Base-by-base conservation (phyloP, 306 rosid species). In the Crotalaria pallida region DNA sequence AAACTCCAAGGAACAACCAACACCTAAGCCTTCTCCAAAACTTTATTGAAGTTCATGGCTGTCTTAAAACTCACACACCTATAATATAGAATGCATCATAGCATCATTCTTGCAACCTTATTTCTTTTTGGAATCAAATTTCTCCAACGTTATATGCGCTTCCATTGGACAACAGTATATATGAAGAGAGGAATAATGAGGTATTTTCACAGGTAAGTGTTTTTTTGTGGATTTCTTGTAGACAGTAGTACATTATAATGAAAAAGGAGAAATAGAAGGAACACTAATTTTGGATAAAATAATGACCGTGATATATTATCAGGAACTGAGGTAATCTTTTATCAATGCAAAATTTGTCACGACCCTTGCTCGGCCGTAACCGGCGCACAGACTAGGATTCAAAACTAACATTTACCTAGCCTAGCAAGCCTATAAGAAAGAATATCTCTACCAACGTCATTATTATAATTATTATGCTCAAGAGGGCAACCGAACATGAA, bases 301-400 rank as follows among this genome's bases (percentile, higher is more conserved):
- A 52, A 52, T 1, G 50, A 49, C 11, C n/a, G n/a, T 3, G 22
- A 31, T 16, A 22, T 49, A 38, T 47, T 29, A 24, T 18, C 5
- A 18, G 43, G 92, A 89, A 62, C 85, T 77, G 61, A 88, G 84
- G 81, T 86, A 86, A 80, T 92, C 96, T 77, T 87, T 86, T 6
- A 89, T 74, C 79, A 92, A 65, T 63, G 75, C 27, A 36, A 86
- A 79, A 18, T n/a, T n/a, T n/a, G n/a, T n/a, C n/a, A n/a, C n/a
- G n/a, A n/a, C n/a, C n/a, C n/a, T n/a, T n/a, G n/a, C n/a, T n/a
- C n/a, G n/a, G n/a, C n/a, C n/a, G n/a, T n/a, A n/a, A n/a, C n/a
- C n/a, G n/a, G n/a, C n/a, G n/a, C n/a, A n/a, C n/a, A n/a, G n/a
- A n/a, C n/a, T n/a, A n/a, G n/a, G n/a, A n/a, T n/a, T n/a, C n/a